Percentiles rank a stretch among this genome's conserved stretches.
Evolutionary conservation across 2,329 filamentous ascomycete species (phyloP).

Genomic region (Talaromyces sp.): DNA sequence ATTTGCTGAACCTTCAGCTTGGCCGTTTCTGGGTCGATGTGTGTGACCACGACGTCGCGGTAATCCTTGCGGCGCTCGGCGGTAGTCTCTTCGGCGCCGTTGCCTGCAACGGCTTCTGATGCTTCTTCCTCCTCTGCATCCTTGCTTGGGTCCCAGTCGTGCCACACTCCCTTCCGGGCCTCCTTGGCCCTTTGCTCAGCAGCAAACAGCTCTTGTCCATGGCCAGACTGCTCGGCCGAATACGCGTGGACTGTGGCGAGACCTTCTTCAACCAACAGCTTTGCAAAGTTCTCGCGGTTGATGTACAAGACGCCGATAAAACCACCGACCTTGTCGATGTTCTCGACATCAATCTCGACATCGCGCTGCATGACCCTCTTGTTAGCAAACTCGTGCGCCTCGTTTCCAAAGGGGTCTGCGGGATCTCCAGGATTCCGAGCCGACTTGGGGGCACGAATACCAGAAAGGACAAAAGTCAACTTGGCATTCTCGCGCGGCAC

Average conservation of each 20-base stretch:
- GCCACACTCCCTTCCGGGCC: conserved; percentile 80
- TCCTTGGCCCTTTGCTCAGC: conserved; percentile 90
- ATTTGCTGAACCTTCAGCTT: conserved; percentile 89
- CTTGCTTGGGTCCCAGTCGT: conserved; percentile 87
- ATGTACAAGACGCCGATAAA: conserved; percentile 95
- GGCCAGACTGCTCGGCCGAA: conserved; percentile 91
- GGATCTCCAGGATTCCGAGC: conserved; percentile 74
- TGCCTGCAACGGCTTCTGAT: conserved; percentile 42
- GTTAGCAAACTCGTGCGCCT: conserved; percentile 88
- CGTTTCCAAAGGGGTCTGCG: conserved; percentile 89
- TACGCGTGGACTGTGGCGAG: conserved; percentile 88
- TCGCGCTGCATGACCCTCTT: conserved; percentile 87
- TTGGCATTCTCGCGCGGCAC: conserved; percentile 91
- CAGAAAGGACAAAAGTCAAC: conserved; percentile 88
- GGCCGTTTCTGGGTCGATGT: conserved; percentile 71
- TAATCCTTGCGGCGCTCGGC: conserved; percentile 74
- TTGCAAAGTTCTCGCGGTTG: conserved; percentile 93
- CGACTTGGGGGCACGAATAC: conserved; percentile 84
- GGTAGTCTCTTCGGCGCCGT: conserved; percentile 49
- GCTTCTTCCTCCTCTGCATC: conserved; percentile 61
- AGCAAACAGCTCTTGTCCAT: conserved; percentile 77
- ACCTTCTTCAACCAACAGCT: conserved; percentile 87
- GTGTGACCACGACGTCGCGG: conserved; percentile 86
- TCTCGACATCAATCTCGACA: conserved; percentile 91
- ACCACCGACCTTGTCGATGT: conserved; percentile 91